phyloP scores from a whole-genome alignment of 805 yeast species.

The Saccharomycopsis javanensis region DNA sequence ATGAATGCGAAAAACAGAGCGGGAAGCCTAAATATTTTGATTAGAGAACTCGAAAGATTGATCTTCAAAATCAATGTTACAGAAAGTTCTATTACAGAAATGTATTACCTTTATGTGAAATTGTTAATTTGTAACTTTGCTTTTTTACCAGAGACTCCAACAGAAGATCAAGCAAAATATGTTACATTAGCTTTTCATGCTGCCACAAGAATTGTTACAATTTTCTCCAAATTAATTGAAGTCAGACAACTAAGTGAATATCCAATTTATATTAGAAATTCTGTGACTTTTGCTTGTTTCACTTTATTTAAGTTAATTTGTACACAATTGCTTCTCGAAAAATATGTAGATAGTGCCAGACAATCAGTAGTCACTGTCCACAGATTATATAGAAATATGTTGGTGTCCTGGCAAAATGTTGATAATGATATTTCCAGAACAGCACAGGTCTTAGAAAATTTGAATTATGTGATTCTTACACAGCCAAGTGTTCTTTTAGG shows the following conservation, averaged over 20 bases:
- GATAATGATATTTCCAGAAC: conserved; percentile 87
- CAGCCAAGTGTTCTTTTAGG: conserved; percentile 65
- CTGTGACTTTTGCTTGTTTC: conserved; percentile 73
- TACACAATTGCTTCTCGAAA: conserved; percentile 55
- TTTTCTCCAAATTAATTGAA: conserved; percentile 63
- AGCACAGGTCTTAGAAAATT: conserved; percentile 81
- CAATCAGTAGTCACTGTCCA: conserved; percentile 92
- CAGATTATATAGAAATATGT: conserved; percentile 73
- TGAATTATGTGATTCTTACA: conserved; percentile 77
- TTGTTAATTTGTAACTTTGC: conserved; percentile 83
- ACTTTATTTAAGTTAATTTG: conserved; percentile 72
- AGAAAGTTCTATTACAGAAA: conserved; percentile 59
- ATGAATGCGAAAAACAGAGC: conserved; percentile 78
- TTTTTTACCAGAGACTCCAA: conserved; percentile 83
- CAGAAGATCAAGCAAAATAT: conserved; percentile 73
- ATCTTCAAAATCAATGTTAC: conserved; percentile 51
- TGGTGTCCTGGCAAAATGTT: conserved; percentile 85
- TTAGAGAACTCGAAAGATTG: conserved; percentile 66
- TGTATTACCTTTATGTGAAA: conserved; percentile 67
- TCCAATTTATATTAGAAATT: conserved; percentile 79
- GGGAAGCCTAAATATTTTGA: conserved; percentile 66
- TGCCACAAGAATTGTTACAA: conserved; percentile 67
- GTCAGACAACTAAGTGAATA: conserved; percentile 64
- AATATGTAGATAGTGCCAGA: conserved; percentile 77
- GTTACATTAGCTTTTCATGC: conserved; percentile 72